A percentile compares a stretch with the other conserved stretches of the same genome.
Conservation (phyloP, 495 filamentous ascomycete genomes). For the Penicillium bialowiezense region DNA sequence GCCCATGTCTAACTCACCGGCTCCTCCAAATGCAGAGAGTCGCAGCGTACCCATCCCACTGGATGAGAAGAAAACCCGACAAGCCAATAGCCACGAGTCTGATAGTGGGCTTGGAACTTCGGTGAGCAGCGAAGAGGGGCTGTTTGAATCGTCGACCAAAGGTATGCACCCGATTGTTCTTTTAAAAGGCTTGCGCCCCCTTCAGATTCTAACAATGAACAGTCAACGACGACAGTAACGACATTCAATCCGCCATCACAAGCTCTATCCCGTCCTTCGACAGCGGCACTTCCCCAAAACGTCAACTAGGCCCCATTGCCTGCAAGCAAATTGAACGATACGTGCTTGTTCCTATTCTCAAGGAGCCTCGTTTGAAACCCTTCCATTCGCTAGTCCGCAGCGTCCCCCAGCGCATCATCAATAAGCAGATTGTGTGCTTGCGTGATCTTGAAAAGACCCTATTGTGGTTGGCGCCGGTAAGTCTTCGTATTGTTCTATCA, state of each 20-base stretch:
- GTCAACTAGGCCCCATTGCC: conserved; percentile 48
- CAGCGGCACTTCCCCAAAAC: conserved; percentile 23
- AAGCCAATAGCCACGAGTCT: conserved; percentile 39
- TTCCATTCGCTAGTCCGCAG: conserved; percentile 76
- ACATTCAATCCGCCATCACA: conserved; percentile 43
- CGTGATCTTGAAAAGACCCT: conserved; percentile 88
- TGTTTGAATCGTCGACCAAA: conserved; percentile 20
- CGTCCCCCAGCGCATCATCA: conserved; percentile 70
- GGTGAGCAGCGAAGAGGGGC: conserved; percentile 33
- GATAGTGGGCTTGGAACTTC: conserved; percentile 60
- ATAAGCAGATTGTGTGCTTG: conserved; percentile 78
- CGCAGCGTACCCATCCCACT: background rate
- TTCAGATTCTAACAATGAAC: conserved; percentile 3
- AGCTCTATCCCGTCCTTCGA: conserved; percentile 35
- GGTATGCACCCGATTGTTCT: conserved; percentile 7
- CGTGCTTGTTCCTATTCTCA: conserved; percentile 56
- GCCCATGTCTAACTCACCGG: conserved; percentile 1
- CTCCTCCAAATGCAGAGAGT: background rate
- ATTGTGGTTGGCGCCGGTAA: conserved; percentile 83
- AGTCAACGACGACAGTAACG: conserved; percentile 28
- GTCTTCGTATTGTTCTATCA: conserved; percentile 42
- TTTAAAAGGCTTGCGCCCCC: background rate
- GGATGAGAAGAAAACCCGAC: conserved; percentile 16
- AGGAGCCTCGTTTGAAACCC: conserved; percentile 58
- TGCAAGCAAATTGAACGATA: conserved; percentile 54